Conservation (phyloP, 352 stramenopile species). For the Blastocystis sp. region DNA sequence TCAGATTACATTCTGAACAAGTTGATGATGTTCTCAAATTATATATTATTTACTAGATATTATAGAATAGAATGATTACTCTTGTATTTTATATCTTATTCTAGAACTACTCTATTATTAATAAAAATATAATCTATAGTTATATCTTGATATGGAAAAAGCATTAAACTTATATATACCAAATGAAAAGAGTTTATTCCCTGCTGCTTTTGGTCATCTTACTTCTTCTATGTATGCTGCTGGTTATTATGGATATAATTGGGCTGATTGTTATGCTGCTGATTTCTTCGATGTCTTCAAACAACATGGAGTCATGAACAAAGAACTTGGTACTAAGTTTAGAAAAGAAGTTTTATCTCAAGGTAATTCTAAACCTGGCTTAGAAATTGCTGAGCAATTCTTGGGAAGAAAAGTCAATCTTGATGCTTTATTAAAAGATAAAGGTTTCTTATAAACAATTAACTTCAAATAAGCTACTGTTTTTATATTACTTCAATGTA, state of each 20-base stretch:
- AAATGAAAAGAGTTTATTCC: neutral
- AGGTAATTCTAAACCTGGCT: slow-evolving; percentile 52
- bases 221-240: slow-evolving; percentile 32
- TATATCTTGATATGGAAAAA: slow-evolving; percentile 1
- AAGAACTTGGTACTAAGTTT: slow-evolving; percentile 3
- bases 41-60: neutral
- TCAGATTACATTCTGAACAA: slow-evolving; percentile 50
- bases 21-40: slow-evolving; percentile 15
- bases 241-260: slow-evolving; percentile 33
- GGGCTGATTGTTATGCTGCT: slow-evolving; percentile 19
- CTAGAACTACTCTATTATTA: no score
- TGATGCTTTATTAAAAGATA: slow-evolving; percentile 56
- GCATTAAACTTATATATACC: slow-evolving; percentile 6
- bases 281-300: slow-evolving; percentile 37
- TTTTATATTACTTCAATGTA: no score
- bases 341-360: slow-evolving; percentile 53
- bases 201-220: slow-evolving; percentile 28
- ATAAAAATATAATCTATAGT: neutral
- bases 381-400: slow-evolving; percentile 53
- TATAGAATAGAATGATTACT: no score
- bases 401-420: slow-evolving; percentile 53
- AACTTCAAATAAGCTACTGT: no score
- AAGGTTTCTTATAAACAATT: no score
- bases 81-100: no score
- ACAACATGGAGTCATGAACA: slow-evolving; percentile 22